phyloP scores from a whole-genome alignment of 345 rosid species.

The Gossypioides kirkii region DNA sequence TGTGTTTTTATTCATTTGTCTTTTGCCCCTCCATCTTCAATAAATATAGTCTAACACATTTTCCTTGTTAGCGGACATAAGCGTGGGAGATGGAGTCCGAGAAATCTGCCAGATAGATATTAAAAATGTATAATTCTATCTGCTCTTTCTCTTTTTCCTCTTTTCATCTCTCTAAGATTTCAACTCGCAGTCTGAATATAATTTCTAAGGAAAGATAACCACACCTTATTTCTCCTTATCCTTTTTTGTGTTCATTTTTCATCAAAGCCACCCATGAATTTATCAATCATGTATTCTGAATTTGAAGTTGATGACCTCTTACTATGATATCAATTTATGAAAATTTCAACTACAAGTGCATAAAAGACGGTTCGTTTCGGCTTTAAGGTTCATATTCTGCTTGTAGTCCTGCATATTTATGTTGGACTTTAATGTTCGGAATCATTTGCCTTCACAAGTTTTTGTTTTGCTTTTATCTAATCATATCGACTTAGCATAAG shows the following conservation, averaged over 20 bases:
- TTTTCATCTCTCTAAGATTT: neutral
- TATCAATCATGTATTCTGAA: neutral
- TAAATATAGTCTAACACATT: slow-evolving; percentile 22
- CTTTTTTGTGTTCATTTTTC: neutral
- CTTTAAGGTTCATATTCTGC: neutral
- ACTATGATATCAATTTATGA: neutral
- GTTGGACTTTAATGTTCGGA: neutral
- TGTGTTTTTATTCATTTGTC: neutral
- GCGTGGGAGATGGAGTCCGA: slow-evolving; percentile 32
- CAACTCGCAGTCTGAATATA: neutral
- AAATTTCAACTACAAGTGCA: neutral
- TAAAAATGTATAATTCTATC: slow-evolving; percentile 36
- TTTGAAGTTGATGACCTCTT: neutral
- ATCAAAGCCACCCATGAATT: neutral
- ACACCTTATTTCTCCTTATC: neutral
- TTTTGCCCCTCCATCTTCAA: neutral
- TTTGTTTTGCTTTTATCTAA: neutral
- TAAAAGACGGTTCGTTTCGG: neutral
- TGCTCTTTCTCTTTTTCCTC: slow-evolving; percentile 25
- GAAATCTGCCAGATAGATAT: slow-evolving; percentile 27
- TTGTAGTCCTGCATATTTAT: neutral
- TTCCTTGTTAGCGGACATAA: slow-evolving; percentile 32
- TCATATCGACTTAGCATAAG: neutral
- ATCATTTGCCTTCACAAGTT: neutral
- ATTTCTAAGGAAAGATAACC: neutral